Percentiles rank a stretch among this genome's conserved stretches.
Conservation (phyloP, 1,284 basidiomycete species). For the Paramarasmius palmivorus region DNA sequence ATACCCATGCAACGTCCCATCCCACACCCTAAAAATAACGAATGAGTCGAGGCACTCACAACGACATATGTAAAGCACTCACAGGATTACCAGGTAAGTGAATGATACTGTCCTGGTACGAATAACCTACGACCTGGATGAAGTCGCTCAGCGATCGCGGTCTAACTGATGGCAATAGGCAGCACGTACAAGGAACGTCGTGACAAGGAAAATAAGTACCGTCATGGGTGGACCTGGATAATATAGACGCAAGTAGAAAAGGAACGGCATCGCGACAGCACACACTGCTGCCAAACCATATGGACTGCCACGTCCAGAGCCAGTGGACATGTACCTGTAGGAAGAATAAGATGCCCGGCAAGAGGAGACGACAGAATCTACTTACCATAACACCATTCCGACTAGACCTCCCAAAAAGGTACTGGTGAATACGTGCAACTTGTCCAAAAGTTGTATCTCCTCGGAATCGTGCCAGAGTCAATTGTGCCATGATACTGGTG, state of each 20-base stretch:
- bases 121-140: conserved; percentile 70
- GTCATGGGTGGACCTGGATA: conserved; percentile 75
- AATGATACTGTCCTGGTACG: conserved; percentile 62
- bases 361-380: conserved; percentile 12
- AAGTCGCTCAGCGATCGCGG: too few species aligned
- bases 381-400: conserved; percentile 73
- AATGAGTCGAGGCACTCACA: too few species aligned
- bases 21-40: conserved; percentile 50
- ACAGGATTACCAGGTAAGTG: conserved; percentile 37
- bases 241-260: conserved; percentile 70
- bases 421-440: conserved; percentile 58
- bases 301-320: conserved; percentile 64
- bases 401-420: conserved; percentile 72
- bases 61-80: too few species aligned
- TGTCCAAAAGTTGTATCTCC: conserved; percentile 79
- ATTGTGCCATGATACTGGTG: conserved; percentile 69
- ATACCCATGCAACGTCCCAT: conserved; percentile 64
- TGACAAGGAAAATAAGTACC: conserved; percentile 76
- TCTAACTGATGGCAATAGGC: too few species aligned
- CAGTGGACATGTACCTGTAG: conserved; percentile 72
- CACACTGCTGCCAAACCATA: conserved; percentile 75
- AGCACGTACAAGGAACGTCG: conserved; percentile 57
- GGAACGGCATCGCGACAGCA: conserved; percentile 71
- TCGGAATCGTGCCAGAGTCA: conserved; percentile 67
- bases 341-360: neutral